phyloP scores from a whole-genome alignment of 2,329 filamentous ascomycete species.

The Clonostachys solani region DNA sequence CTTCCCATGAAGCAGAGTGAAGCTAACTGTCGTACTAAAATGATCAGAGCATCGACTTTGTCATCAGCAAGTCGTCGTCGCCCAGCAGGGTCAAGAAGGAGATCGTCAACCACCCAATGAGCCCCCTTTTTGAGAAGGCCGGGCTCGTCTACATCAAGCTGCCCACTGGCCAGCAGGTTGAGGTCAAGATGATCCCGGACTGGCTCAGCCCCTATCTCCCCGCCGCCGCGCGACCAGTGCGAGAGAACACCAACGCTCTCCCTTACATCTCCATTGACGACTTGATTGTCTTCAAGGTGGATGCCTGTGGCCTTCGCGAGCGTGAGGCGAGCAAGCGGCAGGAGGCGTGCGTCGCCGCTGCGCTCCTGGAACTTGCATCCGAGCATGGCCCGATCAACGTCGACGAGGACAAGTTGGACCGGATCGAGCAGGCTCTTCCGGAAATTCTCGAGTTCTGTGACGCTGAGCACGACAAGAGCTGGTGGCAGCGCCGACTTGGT shows the following conservation, averaged over 20 bases:
- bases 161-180: constrained; percentile 16
- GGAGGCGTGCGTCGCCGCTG: constrained; percentile 15
- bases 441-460: constrained; percentile 15
- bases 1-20: not conserved
- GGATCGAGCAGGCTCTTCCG: constrained; percentile 14
- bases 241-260: constrained; percentile 10
- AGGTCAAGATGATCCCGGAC: constrained; percentile 20
- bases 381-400: constrained; percentile 14
- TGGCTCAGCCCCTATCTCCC: constrained; percentile 20
- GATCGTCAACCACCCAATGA: constrained; percentile 19
- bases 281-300: constrained; percentile 18
- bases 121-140: constrained; percentile 15
- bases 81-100: constrained; percentile 18
- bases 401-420: constrained; percentile 15
- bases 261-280: constrained; percentile 18
- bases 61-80: constrained; percentile 20
- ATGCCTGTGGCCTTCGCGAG: constrained; percentile 18
- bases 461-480: constrained; percentile 16
- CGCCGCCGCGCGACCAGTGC: constrained; percentile 11
- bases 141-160: constrained; percentile 15
- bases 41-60: constrained; percentile 17
- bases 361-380: constrained; percentile 15
- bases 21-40: not conserved
- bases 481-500: constrained; percentile 19
- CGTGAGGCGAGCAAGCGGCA: constrained; percentile 14